Percentiles rank a stretch among this genome's conserved stretches.
Conservation (phyloP, 495 filamentous ascomycete species). For the Aspergillus diversus region DNA sequence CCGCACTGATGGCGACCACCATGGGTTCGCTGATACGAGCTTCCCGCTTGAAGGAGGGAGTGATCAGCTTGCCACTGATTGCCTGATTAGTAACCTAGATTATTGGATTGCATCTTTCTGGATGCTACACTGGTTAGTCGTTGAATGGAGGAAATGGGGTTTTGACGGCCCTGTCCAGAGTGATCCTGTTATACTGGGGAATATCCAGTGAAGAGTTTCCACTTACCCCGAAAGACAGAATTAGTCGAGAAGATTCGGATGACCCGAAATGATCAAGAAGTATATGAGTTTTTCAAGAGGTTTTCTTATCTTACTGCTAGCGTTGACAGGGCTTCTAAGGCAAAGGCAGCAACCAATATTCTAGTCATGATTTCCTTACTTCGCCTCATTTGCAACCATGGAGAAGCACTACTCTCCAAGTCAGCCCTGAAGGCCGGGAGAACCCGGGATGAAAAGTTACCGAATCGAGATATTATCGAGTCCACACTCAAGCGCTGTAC, state of each 20-base stretch:
- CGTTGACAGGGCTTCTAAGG: neutral
- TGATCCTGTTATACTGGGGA: too few relatives aligned
- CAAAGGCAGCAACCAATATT: neutral
- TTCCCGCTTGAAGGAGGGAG: too few relatives aligned
- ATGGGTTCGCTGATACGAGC: too few relatives aligned
- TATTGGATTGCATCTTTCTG: too few relatives aligned
- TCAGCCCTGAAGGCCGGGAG: neutral
- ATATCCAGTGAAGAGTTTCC: too few relatives aligned
- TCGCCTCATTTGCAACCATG: constrained; percentile 4
- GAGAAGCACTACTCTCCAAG: neutral
- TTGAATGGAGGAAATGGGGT: too few relatives aligned
- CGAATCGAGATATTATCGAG: neutral
- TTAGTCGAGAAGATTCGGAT: neutral
- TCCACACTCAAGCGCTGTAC: neutral
- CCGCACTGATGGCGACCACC: too few relatives aligned
- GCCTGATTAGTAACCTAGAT: too few relatives aligned
- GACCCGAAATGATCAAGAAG: neutral
- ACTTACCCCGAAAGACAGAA: constrained; percentile 1
- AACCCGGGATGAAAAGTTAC: neutral
- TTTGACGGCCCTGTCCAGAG: too few relatives aligned
- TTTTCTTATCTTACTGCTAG: neutral
- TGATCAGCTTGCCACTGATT: too few relatives aligned
- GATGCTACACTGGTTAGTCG: too few relatives aligned
- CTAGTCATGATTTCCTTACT: neutral
- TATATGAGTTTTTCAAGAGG: constrained; percentile 4